Conservation (phyloP, 768 basidiomycete species). For the Mycena pura region DNA sequence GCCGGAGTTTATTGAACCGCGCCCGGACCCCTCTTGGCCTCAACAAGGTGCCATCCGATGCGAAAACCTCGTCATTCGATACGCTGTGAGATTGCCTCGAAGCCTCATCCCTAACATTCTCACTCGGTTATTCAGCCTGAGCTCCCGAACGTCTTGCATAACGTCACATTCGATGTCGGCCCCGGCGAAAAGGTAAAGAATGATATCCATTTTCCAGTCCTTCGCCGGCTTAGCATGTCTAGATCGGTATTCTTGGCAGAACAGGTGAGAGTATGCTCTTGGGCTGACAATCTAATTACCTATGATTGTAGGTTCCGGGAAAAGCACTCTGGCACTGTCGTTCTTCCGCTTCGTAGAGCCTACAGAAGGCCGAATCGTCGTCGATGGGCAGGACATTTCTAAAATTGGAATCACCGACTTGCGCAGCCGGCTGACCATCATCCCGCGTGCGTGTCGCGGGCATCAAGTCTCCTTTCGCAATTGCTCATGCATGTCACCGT, state of each 20-base stretch:
- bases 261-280: slow-evolving; percentile 1
- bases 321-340: slow-evolving; percentile 67
- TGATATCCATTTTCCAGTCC: background rate
- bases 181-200: slow-evolving; percentile 75
- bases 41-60: slow-evolving; percentile 69
- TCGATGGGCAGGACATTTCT: slow-evolving; percentile 73
- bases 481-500: background rate
- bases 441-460: slow-evolving; percentile 64
- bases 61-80: slow-evolving; percentile 76
- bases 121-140: slow-evolving; percentile 61
- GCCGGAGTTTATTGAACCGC: slow-evolving; percentile 83
- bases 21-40: slow-evolving; percentile 84
- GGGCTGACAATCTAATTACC: slow-evolving; percentile 43
- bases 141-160: slow-evolving; percentile 83
- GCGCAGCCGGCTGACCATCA: slow-evolving; percentile 71
- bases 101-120: background rate
- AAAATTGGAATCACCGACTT: slow-evolving; percentile 72
- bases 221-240: background rate
- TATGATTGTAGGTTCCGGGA: slow-evolving; percentile 66
- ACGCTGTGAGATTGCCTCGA: slow-evolving; percentile 75
- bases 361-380: slow-evolving; percentile 59
- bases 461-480: slow-evolving; percentile 50
- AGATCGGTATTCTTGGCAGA: slow-evolving; percentile 72
- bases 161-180: slow-evolving; percentile 73
- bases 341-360: slow-evolving; percentile 80